Base-by-base conservation (phyloP, 108 stramenopile species). In the Nannochloropsis gaditana region DNA sequence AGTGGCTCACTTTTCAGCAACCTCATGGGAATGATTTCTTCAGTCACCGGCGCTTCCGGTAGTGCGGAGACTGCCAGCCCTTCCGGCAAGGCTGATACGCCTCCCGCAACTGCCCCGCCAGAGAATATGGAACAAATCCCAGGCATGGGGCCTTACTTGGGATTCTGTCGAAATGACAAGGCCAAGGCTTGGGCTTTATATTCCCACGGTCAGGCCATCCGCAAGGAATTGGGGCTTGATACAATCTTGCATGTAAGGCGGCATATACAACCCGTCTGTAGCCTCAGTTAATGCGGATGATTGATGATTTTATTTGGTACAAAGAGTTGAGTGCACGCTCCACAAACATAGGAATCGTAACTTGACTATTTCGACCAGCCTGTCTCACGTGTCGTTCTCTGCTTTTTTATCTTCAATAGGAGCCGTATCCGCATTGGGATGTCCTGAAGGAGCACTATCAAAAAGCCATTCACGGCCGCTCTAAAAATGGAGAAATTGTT, bases 141-240 rank as follows among this genome's bases (percentile, higher is more conserved):
- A 15, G 59, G 59, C 59, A 73, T 73, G n/a, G 59, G 59, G 15
- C 59, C 59, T 73, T 73, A 73, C 59, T n/a, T 73, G 15, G 59
- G 19, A 0, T 73, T 73, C 59, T 73, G 59, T 73, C 59, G 59
- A n/a, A 15, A 73, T n/a, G 59, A 73, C 2, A 73, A n/a, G 59
- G 59, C 15, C 19, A 73, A 73, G 59, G 59, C 59, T 8, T 73
- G 59, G 59, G 59, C 59, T n/a, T n/a, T 73, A n/a, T 73, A 73
- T n/a, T 73, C 59, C 8, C 59, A 73, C 59, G 59, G 59, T 15
- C 59, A 73, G 6, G 59, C 59, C 59, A 73, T 73, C n/a, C 59
- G 59, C 5, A 73, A 73, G 59, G 59, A 73, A n/a, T 73, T 73
- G 59, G 59, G 59, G n/a, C 59, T 73, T 73, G 59, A 73, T 73